These are phyloP conservation scores for Pythium sp. DNA, from an alignment of 352 stramenopile species.

Conservation along the genomic window DNA sequence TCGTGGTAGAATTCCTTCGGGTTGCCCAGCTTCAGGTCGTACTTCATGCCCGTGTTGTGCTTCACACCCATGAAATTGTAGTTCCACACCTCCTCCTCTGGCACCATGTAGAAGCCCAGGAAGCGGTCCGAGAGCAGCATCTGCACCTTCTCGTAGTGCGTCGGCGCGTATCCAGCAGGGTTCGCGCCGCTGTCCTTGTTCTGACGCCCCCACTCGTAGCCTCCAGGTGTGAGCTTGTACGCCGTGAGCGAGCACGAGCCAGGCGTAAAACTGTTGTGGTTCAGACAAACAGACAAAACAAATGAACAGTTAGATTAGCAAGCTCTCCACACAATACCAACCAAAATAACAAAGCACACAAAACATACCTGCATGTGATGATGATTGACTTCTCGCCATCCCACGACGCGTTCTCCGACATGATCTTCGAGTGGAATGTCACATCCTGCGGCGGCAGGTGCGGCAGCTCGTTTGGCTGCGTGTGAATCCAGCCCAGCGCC, in stretches of 20 bases:
- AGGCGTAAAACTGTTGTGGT: slow-evolving; percentile 93
- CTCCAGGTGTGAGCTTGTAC: slow-evolving; percentile 96
- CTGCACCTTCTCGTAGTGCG: slow-evolving; percentile 99
- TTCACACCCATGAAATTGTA: slow-evolving; percentile 99
- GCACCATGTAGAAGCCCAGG: slow-evolving; percentile 99
- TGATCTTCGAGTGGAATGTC: slow-evolving; percentile 95
- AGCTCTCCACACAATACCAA: background rate
- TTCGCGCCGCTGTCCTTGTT: slow-evolving; percentile 96
- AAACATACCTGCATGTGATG: slow-evolving; percentile 87
- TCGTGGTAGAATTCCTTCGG: slow-evolving; percentile 99
- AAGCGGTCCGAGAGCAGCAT: slow-evolving; percentile 99
- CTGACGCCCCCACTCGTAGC: slow-evolving; percentile 98
- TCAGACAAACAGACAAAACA: background rate
- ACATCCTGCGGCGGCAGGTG: slow-evolving; percentile 96
- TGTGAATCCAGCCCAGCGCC: slow-evolving; percentile 99
- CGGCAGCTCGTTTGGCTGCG: slow-evolving; percentile 97
- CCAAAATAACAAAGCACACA: background rate
- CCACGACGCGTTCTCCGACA: slow-evolving; percentile 96
- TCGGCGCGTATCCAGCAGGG: slow-evolving; percentile 93
- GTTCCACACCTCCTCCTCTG: slow-evolving; percentile 98
- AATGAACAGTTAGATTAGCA: slow-evolving; percentile 4
- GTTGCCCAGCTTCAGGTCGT: slow-evolving; percentile 96
- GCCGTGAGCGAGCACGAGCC: slow-evolving; percentile 98
- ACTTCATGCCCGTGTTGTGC: slow-evolving; percentile 97
- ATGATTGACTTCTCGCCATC: slow-evolving; percentile 97